Base-by-base conservation (phyloP, 1,284 basidiomycete genomes). In the Phellopilus nigrolimitatus region DNA sequence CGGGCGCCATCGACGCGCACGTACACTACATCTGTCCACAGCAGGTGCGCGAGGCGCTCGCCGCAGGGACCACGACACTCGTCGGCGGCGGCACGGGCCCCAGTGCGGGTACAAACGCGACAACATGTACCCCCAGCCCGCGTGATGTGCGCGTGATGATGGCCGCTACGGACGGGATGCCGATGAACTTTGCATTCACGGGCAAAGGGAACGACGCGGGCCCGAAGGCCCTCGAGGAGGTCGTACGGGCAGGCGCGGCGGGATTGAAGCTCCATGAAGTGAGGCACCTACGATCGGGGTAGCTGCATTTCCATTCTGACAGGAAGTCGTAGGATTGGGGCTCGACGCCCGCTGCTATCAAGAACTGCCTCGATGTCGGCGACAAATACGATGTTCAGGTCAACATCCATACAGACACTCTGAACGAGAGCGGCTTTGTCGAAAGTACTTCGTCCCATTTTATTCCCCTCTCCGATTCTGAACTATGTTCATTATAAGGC, bases 321-420 rank as follows among this genome's bases (percentile, higher is more conserved):
- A 25, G 13, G 19, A 21, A 15, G 19, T n/a, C 22, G 21, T 44
- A 69, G 66, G 97, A 99, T 68, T 99, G 97, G 97, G 97, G 97
- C 3, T 79, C 84, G 17, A 97, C 95, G 1, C 95, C 95, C 0
- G 84, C 82, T 12, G 81, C 80, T 0, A 98, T 99, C 61, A 74
- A 78, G 59, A 85, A 79, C 43, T 87, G 84, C 56, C 73, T 99
- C 56, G 80, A 83, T 52, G 79, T 97, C 13, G 95, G 78, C 1
- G 93, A 99, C 63, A 79, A 92, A 60, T 95, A 91, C 65, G 97
- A 99, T 64, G 91, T 99, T 5, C 95, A 97, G 75, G 83, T 94
- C 56, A 97, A 95, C 65, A 97, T 99, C 50, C 97, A 99, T 65
- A 97, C 94, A 0, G 95, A 99, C 66, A 99, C 95, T 0, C 69